Conservation (phyloP, 352 stramenopile species). For the Globisporangium cylindrosporum region DNA sequence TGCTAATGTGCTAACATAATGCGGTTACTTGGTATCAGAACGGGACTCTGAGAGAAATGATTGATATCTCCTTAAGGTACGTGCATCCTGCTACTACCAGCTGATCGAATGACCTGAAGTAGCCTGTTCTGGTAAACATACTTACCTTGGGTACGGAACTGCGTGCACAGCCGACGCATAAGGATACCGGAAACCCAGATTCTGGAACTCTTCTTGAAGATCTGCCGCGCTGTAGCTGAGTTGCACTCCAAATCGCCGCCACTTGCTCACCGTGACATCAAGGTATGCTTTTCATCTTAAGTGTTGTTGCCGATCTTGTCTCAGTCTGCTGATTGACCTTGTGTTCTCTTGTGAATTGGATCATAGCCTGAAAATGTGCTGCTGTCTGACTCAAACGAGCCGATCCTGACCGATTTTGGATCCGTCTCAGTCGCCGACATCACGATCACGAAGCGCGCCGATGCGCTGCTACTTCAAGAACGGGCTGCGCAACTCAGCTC, state of each 20-base stretch:
- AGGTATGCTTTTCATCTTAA: slow-evolving; percentile 32
- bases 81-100: too few relatives aligned
- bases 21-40: slow-evolving; percentile 35
- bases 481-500: slow-evolving; percentile 80
- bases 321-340: not conserved
- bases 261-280: slow-evolving; percentile 86
- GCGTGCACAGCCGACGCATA: slow-evolving; percentile 24
- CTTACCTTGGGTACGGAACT: not conserved
- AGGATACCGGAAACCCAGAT: slow-evolving; percentile 65
- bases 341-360: not conserved
- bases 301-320: not conserved
- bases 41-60: slow-evolving; percentile 82
- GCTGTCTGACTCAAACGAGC: slow-evolving; percentile 72
- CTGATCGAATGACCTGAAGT: not conserved
- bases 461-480: slow-evolving; percentile 85
- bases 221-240: slow-evolving; percentile 76
- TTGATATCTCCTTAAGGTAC: slow-evolving; percentile 63
- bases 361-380: slow-evolving; percentile 85
- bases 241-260: slow-evolving; percentile 69
- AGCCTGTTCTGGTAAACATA: not conserved
- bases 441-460: slow-evolving; percentile 59
- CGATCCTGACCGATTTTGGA: slow-evolving; percentile 88
- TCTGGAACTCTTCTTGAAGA: slow-evolving; percentile 79
- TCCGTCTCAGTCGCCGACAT: slow-evolving; percentile 66
- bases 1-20: not conserved